These are phyloP conservation scores for Cichorium intybus DNA, from an alignment of 140 eudicot species.

Conservation along the genomic window DNA sequence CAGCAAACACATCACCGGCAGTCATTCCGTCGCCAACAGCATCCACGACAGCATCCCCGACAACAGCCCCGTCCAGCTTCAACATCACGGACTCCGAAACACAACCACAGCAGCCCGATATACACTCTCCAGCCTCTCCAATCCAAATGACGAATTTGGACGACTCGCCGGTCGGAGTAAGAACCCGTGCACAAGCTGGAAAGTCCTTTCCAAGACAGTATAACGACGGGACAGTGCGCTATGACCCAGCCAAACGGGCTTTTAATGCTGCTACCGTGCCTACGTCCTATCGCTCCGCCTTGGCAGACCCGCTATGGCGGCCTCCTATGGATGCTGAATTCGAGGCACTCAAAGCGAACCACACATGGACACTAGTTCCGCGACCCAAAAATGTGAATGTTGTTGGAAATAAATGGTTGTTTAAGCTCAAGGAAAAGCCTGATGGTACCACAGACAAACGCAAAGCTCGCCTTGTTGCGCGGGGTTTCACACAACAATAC, in stretches of 20 bases:
- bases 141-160: neutral
- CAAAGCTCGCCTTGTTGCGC: no score
- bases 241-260: neutral
- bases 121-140: no score
- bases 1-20: no score
- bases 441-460: neutral
- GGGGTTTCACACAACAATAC: neutral
- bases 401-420: constrained; percentile 2
- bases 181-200: neutral
- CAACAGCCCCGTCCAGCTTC: no score
- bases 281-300: constrained; percentile 3
- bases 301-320: no score
- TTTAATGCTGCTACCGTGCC: no score
- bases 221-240: neutral
- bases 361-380: constrained; percentile 1
- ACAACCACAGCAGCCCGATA: no score
- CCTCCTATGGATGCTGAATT: neutral
- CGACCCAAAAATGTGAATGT: neutral
- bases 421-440: neutral
- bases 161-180: neutral
- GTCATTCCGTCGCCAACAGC: no score
- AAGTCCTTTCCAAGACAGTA: neutral
- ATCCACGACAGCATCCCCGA: no score
- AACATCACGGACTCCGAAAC: no score
- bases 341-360: neutral